phyloP scores from a whole-genome alignment of 768 basidiomycete genomes.

The Galerina marginata region DNA sequence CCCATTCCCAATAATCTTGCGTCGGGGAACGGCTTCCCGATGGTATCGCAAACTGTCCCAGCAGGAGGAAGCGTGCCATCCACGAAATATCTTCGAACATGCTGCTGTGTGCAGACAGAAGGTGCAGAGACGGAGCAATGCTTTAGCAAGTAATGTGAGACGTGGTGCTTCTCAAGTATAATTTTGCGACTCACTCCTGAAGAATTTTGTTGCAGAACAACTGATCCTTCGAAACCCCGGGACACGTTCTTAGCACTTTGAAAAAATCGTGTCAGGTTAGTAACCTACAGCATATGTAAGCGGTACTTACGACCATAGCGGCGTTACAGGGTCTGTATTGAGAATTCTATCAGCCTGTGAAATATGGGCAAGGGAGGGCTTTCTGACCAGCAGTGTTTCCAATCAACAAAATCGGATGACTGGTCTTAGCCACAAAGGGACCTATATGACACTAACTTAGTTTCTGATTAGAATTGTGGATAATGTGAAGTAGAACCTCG shows the following conservation, averaged over 20 bases:
- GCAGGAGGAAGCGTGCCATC: conserved; percentile 44
- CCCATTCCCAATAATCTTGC: neutral
- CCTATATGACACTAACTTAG: conserved; percentile 20
- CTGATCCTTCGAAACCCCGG: conserved; percentile 13
- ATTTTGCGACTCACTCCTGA: conserved; percentile 12
- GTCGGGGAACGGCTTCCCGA: conserved; percentile 9
- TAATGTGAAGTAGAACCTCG: conserved; percentile 12
- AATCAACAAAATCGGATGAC: conserved; percentile 42
- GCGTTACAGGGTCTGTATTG: conserved; percentile 35
- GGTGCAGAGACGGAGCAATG: conserved; percentile 40
- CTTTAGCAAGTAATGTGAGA: conserved; percentile 15
- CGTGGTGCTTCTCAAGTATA: no score
- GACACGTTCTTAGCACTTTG: conserved; percentile 44
- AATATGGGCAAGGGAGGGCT: neutral
- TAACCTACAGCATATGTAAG: neutral
- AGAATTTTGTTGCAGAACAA: conserved; percentile 21
- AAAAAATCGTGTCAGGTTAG: neutral
- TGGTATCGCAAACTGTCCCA: conserved; percentile 45
- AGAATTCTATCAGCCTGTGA: neutral
- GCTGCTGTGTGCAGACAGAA: conserved; percentile 38
- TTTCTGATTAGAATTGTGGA: neutral
- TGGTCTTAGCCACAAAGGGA: conserved; percentile 42
- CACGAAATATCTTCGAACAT: conserved; percentile 45
- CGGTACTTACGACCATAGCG: conserved; percentile 27
- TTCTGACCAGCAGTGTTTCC: conserved; percentile 44